Evolutionary conservation across 192 early-diverging fungal species (phyloP).

Genomic region (Backusella liffmaniae): DNA sequence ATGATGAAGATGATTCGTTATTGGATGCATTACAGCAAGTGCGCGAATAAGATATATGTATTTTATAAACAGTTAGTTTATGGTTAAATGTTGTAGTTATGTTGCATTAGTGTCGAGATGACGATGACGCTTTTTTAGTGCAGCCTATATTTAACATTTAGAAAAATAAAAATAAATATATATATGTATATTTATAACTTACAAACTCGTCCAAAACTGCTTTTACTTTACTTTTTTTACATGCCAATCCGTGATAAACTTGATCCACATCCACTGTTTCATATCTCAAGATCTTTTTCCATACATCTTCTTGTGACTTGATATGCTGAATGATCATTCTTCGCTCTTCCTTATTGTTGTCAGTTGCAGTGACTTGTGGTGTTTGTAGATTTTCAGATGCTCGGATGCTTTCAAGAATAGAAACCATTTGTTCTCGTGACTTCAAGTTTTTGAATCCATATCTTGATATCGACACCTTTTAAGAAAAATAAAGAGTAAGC

Average conservation of each 20-base stretch:
- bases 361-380: background rate
- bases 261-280: background rate
- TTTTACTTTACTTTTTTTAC: background rate
- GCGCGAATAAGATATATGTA: background rate
- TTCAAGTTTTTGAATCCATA: background rate
- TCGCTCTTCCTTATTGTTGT: background rate
- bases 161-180: background rate
- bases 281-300: slow-evolving; percentile 2
- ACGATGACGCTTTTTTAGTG: background rate
- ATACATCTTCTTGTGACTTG: background rate
- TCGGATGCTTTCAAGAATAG: background rate
- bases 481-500: background rate
- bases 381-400: background rate
- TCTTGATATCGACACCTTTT: background rate
- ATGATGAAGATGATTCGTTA: slow-evolving; percentile 19
- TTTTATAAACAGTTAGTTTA: background rate
- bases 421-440: background rate
- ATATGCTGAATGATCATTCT: background rate
- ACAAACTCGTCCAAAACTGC: background rate
- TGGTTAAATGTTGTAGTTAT: background rate
- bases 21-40: slow-evolving; percentile 16
- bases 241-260: background rate
- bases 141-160: background rate
- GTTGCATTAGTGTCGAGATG: background rate
- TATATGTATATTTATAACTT: background rate